Base-by-base conservation (phyloP, 805 yeast species). In the Cyberlindnera saturnus region DNA sequence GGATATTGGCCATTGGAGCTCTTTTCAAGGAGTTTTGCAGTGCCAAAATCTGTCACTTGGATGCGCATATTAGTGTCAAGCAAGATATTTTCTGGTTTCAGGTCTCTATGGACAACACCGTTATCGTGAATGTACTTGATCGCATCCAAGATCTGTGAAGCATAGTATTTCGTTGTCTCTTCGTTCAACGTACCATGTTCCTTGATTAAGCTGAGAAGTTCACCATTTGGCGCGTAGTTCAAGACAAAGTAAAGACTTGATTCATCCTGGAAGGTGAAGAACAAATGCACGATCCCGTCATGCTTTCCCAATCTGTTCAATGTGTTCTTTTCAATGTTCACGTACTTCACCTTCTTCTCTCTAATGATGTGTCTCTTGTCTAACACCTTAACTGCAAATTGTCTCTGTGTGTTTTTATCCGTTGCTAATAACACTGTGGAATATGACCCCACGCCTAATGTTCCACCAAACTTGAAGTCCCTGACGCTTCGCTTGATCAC, bases 401-500 rank as follows among this genome's bases (percentile, higher is more conserved):
- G 83, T 46, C 82, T 79, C 45, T 75, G 73, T 37, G 86, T 82
- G 54, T 79, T 88, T 38, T 79, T 67, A 48, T 93, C 96, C 2
- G 86, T 75, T 0, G 97, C 99, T 33, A 87, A 75, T 52, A 79
- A 76, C 4, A 91, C 99, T 1, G 96, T 90, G 9, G 97, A 89
- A 60, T 91, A 93, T 6, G 96, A 88, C 2, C 99, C 99, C 60
- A 87, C 96, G 28, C 99, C 99, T 26, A 93, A 75, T 36, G 84
- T 80, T 15, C 86, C 80, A 9, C 96, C 95, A 60, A 93, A 88
- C 49, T 81, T 83, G 63, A 90, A 93, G 60, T 93, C 99, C 51
- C 81, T 79, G 11, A 88, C 95, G 17, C 65, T 78, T 63, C 59
- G 70, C 62, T 61, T 74, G 36, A 70, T 79, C 42, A 73, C 67